phyloP scores from a whole-genome alignment of 2,329 filamentous ascomycete genomes.

The Cucurbitaria berberidis region DNA sequence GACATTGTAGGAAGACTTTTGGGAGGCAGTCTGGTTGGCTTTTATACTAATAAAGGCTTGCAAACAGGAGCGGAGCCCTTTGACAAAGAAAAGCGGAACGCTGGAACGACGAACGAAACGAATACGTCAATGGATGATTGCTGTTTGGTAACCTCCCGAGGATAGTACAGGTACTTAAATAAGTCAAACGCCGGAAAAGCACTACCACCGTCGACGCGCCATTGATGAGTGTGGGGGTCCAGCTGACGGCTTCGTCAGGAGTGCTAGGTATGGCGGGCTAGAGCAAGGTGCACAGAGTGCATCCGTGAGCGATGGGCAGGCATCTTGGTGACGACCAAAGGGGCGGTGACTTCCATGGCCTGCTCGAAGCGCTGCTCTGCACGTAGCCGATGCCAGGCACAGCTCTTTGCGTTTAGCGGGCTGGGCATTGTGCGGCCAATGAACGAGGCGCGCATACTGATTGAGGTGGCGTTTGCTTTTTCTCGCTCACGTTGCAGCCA shows the following conservation, averaged over 20 bases:
- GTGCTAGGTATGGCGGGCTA: conserved; percentile 38
- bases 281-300: conserved; percentile 36
- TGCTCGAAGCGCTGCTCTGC: conserved; percentile 33
- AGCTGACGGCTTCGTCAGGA: conserved; percentile 45
- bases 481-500: conserved; percentile 27
- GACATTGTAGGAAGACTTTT: conserved; percentile 39
- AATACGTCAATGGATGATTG: conserved; percentile 44
- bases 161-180: conserved; percentile 48
- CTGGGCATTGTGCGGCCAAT: conserved; percentile 33
- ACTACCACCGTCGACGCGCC: conserved; percentile 21
- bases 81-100: conserved; percentile 43
- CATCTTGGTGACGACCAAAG: conserved; percentile 39
- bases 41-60: conserved; percentile 38
- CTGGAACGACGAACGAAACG: conserved; percentile 36
- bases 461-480: conserved; percentile 44
- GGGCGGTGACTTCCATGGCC: conserved; percentile 40
- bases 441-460: conserved; percentile 26
- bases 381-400: conserved; percentile 45
- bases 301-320: conserved; percentile 33
- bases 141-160: conserved; percentile 34
- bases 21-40: conserved; percentile 17
- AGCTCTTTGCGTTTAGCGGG: conserved; percentile 35
- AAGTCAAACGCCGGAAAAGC: conserved; percentile 35
- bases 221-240: conserved; percentile 46
- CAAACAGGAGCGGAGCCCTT: conserved; percentile 32